Base-by-base conservation (phyloP, 495 filamentous ascomycete species). In the Mytilinidion resinicola region DNA sequence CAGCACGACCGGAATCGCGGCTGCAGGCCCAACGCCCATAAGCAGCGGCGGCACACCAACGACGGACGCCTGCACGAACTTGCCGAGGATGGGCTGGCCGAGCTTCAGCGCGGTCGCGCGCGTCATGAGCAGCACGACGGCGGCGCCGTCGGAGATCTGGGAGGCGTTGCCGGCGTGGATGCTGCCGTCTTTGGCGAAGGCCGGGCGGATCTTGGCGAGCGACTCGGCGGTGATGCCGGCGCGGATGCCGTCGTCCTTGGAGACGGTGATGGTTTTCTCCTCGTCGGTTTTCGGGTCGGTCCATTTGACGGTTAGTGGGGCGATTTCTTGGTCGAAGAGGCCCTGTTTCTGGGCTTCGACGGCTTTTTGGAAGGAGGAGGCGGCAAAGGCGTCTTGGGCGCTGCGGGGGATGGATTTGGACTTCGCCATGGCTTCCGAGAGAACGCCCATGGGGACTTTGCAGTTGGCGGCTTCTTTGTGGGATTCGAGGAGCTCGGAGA, bases 91-190 rank as follows among this genome's bases (percentile, higher is more conserved):
- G 55, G 78, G 81, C 78, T 96, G 93, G 47, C 87, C 87, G 3
- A 98, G 85, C 42, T 79, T 79, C 80, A 95, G 84, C 47, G 93
- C 93, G 19, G 90, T 96, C 39, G 86, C 88, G 39, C 93, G 89
- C 79, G 88, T 91, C 93, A 97, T 98, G 63, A 98, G 76, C 37
- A 96, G 80, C 15, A 97, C 92, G 41, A 95, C 93, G 21, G 93
- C 93, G 15, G 93, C 93, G 61, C 93, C 93, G 76, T 98, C 93
- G 51, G 86, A 89, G 69, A 98, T 91, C 78, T 98, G 93, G 34
- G 82, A 87, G 34, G 93, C 91, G 72, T 97, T 98, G 59, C 93
- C 93, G 51, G 91, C 93, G 77, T 96, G 92, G 76, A 96, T 96
- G 66, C 81, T 85, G 47, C 91, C 91, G 63, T 91, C 85, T 74